Percentiles rank a stretch among this genome's conserved stretches.
phyloP scores from a whole-genome alignment of 2,329 filamentous ascomycete species.

The Colletotrichum sp. region DNA sequence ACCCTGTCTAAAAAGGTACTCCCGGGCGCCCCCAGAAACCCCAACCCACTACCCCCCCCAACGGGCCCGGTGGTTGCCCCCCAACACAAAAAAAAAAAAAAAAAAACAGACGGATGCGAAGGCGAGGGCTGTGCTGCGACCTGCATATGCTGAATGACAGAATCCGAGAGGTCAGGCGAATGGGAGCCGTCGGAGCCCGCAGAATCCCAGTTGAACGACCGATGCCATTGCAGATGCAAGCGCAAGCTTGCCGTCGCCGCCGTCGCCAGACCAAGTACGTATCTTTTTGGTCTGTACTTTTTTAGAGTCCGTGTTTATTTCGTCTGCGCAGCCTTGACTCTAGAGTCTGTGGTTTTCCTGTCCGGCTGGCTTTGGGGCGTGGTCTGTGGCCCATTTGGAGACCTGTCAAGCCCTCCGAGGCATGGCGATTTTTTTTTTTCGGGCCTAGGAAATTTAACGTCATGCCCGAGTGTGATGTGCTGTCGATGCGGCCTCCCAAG shows the following conservation, averaged over 20 bases:
- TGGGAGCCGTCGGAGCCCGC: slow-evolving; percentile 29
- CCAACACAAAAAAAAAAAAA: not conserved
- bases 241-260: not conserved
- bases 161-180: slow-evolving; percentile 32
- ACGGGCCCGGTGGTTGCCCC: too few species aligned
- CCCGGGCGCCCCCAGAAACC: too few species aligned
- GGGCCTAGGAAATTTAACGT: not conserved
- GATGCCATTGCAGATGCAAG: not conserved
- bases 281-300: not conserved
- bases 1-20: not conserved
- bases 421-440: not conserved
- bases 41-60: too few species aligned
- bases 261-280: not conserved
- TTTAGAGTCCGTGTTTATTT: not conserved
- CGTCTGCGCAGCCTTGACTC: not conserved
- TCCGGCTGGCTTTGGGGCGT: not conserved
- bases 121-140: slow-evolving; percentile 37
- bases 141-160: slow-evolving; percentile 37
- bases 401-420: not conserved
- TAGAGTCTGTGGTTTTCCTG: not conserved
- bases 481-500: not conserved
- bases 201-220: not conserved
- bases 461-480: not conserved
- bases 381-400: not conserved
- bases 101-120: slow-evolving; percentile 2